phyloP scores from a whole-genome alignment of 306 rosid species.

The Trifolium repens region DNA sequence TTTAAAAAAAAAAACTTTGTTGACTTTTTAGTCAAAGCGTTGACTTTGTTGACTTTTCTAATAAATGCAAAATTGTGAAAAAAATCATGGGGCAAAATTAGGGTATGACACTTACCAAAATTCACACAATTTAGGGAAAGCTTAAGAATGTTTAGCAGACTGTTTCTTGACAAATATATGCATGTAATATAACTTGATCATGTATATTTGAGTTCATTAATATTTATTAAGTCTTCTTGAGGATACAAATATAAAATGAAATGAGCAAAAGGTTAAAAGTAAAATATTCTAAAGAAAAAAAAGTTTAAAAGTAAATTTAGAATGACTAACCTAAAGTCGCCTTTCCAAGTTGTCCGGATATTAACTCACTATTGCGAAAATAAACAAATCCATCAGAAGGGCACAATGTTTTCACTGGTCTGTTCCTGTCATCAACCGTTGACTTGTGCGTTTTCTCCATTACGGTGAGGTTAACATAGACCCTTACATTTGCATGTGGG shows the following conservation, averaged over 20 bases:
- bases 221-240: constrained; percentile 18
- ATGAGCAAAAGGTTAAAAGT: constrained; percentile 16
- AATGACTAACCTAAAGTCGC: constrained; percentile 80
- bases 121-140: constrained; percentile 26
- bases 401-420: constrained; percentile 80
- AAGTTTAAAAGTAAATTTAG: constrained; percentile 14
- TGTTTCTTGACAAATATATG: constrained; percentile 16
- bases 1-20: too few relatives aligned
- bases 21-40: too few relatives aligned
- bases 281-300: neutral
- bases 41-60: too few relatives aligned
- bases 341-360: constrained; percentile 98
- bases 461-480: constrained; percentile 81
- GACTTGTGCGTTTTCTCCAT: constrained; percentile 69
- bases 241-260: constrained; percentile 11
- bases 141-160: neutral
- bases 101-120: too few relatives aligned
- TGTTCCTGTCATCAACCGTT: constrained; percentile 56
- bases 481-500: constrained; percentile 78
- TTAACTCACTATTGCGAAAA: constrained; percentile 88
- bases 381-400: constrained; percentile 87
- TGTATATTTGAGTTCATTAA: constrained; percentile 7
- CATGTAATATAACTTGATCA: constrained; percentile 9
- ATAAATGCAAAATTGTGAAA: too few relatives aligned
- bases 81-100: too few relatives aligned